phyloP scores from a whole-genome alignment of 495 filamentous ascomycete genomes.

The Xylaria cubensis region DNA sequence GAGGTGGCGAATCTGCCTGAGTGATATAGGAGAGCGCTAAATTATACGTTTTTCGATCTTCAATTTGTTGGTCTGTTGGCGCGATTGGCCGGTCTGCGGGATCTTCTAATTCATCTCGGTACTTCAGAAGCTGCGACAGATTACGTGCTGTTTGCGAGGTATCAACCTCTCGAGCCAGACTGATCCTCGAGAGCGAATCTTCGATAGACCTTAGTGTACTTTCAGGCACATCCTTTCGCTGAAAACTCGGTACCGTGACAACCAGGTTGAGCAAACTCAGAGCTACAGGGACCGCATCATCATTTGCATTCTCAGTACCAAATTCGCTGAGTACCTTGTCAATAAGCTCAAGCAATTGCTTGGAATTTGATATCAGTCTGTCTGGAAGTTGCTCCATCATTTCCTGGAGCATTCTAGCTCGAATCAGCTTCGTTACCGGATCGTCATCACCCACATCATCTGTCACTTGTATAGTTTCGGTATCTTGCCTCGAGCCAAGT shows the following conservation, averaged over 20 bases:
- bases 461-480: slow-evolving; percentile 35
- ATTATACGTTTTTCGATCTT: slow-evolving; percentile 73
- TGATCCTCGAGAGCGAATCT: slow-evolving; percentile 53
- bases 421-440: slow-evolving; percentile 55
- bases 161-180: slow-evolving; percentile 38
- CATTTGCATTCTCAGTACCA: slow-evolving; percentile 47
- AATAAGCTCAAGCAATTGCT: slow-evolving; percentile 60
- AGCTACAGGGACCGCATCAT: slow-evolving; percentile 64
- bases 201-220: slow-evolving; percentile 59
- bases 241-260: slow-evolving; percentile 67
- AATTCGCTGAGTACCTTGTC: slow-evolving; percentile 65
- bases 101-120: slow-evolving; percentile 57
- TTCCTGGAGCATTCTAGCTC: slow-evolving; percentile 69
- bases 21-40: slow-evolving; percentile 77
- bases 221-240: slow-evolving; percentile 53
- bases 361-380: slow-evolving; percentile 37
- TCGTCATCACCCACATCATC: slow-evolving; percentile 49
- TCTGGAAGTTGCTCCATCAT: slow-evolving; percentile 72
- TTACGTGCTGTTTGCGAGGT: slow-evolving; percentile 61
- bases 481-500: slow-evolving; percentile 47
- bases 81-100: slow-evolving; percentile 39
- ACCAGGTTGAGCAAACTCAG: slow-evolving; percentile 73
- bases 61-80: slow-evolving; percentile 55
- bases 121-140: slow-evolving; percentile 63
- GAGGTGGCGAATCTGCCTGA: slow-evolving; percentile 68